These are phyloP conservation scores for Cystoisospora suis DNA, from an alignment of 169 alveolate species.

Conservation along the genomic window DNA sequence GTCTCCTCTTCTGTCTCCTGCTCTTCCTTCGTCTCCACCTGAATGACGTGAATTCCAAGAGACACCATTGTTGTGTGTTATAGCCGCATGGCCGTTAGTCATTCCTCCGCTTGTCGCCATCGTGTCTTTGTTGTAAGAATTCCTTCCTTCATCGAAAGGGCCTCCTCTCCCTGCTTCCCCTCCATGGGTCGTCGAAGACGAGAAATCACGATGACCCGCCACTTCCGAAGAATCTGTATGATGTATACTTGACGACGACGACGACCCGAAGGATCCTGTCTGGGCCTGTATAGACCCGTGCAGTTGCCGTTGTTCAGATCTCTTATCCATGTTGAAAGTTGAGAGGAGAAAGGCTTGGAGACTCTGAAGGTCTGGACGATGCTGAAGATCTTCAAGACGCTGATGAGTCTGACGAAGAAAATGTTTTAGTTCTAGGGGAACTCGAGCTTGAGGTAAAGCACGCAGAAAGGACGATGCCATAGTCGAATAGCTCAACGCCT, in stretches of 20 bases:
- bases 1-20: not conserved
- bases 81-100: too few relatives aligned
- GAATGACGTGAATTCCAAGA: too few relatives aligned
- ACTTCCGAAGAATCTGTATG: not conserved
- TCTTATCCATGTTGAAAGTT: not conserved
- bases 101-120: too few relatives aligned
- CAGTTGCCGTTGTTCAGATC: not conserved
- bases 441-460: not conserved
- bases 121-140: too few relatives aligned
- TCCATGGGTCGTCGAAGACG: not conserved
- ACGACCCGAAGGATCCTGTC: not conserved
- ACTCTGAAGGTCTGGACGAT: not conserved
- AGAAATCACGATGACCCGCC: not conserved
- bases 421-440: not conserved
- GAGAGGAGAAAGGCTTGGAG: not conserved
- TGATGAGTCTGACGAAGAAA: not conserved
- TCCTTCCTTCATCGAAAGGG: not conserved
- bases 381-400: not conserved
- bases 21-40: too few relatives aligned
- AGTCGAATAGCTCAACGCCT: not conserved
- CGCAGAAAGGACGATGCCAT: conserved; percentile 2
- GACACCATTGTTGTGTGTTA: too few relatives aligned
- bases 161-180: not conserved
- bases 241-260: too few relatives aligned
- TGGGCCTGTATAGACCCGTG: not conserved